Evolutionary conservation across 768 basidiomycete species (phyloP).

Genomic region (Termitomyces sp.): DNA sequence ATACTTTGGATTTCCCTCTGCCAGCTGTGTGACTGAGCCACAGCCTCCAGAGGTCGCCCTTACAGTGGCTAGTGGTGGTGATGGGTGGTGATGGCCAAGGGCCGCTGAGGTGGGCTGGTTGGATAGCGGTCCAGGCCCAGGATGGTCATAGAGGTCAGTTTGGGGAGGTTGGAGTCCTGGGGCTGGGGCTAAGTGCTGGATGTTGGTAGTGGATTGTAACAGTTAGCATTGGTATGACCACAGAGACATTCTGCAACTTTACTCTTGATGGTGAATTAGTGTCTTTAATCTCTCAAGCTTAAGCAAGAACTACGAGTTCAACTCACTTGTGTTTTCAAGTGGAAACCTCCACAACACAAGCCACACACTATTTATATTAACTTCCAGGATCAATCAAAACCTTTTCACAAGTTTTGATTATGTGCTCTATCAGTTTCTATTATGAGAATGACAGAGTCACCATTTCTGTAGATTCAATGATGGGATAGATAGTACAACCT

Average conservation of each 20-base stretch:
- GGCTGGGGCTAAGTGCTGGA: no score
- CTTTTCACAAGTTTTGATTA: slow-evolving; percentile 37
- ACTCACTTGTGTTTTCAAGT: slow-evolving; percentile 23
- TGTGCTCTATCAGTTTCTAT: slow-evolving; percentile 29
- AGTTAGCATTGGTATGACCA: slow-evolving; percentile 12
- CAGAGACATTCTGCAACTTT: slow-evolving; percentile 23
- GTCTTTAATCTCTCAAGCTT: slow-evolving; percentile 17
- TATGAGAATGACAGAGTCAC: not conserved
- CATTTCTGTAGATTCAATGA: not conserved
- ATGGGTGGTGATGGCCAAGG: no score
- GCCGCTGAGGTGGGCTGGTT: no score
- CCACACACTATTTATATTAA: slow-evolving; percentile 27
- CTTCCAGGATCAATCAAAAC: slow-evolving; percentile 20
- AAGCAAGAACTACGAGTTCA: slow-evolving; percentile 21
- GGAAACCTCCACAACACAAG: slow-evolving; percentile 20
- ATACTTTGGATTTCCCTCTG: no score
- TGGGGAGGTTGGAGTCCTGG: no score
- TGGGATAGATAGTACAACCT: not conserved
- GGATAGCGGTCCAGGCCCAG: no score
- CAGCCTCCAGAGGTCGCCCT: no score
- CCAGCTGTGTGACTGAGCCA: no score
- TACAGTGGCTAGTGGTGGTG: no score
- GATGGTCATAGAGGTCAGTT: no score
- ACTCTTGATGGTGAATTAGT: slow-evolving; percentile 23
- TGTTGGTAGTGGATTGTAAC: no score